Evolutionary conservation across 805 yeast genomes (phyloP), one percentile per base, ranked within the genome.

Genomic region (Wickerhamomyces rabaulensis): DNA sequence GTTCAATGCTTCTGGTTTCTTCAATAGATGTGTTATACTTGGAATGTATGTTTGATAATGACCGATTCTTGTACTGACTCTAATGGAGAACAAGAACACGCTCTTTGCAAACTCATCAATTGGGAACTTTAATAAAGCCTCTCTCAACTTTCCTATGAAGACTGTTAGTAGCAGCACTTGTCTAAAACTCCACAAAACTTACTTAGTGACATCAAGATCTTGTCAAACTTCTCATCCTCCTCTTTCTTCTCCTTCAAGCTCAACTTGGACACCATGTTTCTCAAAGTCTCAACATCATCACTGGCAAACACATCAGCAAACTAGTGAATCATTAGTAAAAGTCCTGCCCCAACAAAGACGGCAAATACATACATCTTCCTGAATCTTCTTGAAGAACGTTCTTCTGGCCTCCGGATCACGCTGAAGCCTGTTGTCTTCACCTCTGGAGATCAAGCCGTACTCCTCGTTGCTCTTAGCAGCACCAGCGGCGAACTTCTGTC

Each of bases 21-120:
- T 48, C 33, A 64, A 60, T 4, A 60, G 55, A 51, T 71, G 74
- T 22, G 60, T 59, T 7, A 79, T 72, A 39, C 80, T 68, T 3
- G 87, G 85, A 0, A 81, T 45, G 52, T 79, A 82, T 1, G 86
- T 73, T 51, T 78, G 81, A 54, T 76, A 74, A 51, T 76, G 78
- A 5, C 79, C 79, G 3, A 72, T 57, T 4, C 70, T 63, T 0
- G 78, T 61, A 1, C 81, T 64, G 13, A 77, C 64, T 37, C 80
- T 57, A 7, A 76, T 68, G 1, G 85, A 79, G 42, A 68, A 71
- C 25, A 80, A 47, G 51, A 71, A 76, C 15, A 81, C 84, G 19
- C 63, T 55, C 39, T 67, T 68, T 4, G 74, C 51, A 47, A 80
- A 79, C 15, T 66, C 68, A 43, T 68, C 70, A 0, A 75, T 66